These are phyloP conservation scores for Solanum etuberosum DNA, from an alignment of 257 asterid genomes.

Conservation along the genomic window DNA sequence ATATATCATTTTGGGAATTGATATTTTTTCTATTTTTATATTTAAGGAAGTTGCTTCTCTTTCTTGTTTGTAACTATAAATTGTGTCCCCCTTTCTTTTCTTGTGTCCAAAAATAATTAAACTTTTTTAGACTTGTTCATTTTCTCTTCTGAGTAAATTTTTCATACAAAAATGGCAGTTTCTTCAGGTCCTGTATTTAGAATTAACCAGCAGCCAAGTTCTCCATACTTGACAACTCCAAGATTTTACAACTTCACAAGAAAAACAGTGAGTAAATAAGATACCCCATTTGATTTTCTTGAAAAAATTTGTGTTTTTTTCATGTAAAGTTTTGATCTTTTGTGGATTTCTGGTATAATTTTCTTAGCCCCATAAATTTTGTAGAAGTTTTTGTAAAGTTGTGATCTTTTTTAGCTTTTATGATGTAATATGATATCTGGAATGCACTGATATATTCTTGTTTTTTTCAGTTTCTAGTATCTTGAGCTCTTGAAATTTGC, in stretches of 20 bases:
- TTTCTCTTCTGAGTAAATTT: neutral
- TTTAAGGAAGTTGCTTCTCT: neutral
- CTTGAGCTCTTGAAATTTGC: neutral
- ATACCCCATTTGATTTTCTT: neutral
- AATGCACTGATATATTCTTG: neutral
- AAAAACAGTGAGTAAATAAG: slow-evolving; percentile 23
- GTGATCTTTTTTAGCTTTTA: neutral
- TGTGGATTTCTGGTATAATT: neutral
- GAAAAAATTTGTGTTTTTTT: neutral
- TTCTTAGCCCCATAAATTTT: neutral
- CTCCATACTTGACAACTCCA: slow-evolving; percentile 10
- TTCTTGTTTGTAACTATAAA: slow-evolving; percentile 17
- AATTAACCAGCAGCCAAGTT: slow-evolving; percentile 21
- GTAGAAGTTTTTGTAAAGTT: slow-evolving; percentile 24
- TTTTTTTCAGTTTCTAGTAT: slow-evolving; percentile 17
- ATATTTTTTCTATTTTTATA: neutral
- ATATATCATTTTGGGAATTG: neutral
- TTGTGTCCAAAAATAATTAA: slow-evolving; percentile 1
- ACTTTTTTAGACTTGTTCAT: neutral
- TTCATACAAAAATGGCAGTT: slow-evolving; percentile 28
- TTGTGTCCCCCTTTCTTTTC: neutral
- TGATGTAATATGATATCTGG: neutral
- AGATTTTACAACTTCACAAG: slow-evolving; percentile 11
- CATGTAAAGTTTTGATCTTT: neutral
- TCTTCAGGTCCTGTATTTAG: slow-evolving; percentile 24